phyloP scores from a whole-genome alignment of 306 rosid species.

The Casuarina glauca region DNA sequence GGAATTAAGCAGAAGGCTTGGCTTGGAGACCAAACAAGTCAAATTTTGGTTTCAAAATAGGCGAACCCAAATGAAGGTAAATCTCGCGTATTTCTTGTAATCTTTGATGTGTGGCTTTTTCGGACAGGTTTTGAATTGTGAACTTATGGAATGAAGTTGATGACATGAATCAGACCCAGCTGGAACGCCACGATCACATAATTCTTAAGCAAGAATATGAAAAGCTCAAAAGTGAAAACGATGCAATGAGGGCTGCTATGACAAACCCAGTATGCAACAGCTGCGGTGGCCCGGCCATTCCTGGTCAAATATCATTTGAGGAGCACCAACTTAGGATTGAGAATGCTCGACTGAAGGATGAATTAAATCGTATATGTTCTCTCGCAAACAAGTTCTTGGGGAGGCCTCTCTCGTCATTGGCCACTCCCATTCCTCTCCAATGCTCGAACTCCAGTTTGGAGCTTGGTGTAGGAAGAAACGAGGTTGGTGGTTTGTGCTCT shows the following conservation, averaged over 20 bases:
- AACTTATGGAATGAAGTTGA: conserved; percentile 15
- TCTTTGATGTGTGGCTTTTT: conserved; percentile 3
- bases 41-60: conserved; percentile 97
- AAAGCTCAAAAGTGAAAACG: conserved; percentile 79
- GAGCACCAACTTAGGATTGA: conserved; percentile 79
- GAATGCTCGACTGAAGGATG: conserved; percentile 78
- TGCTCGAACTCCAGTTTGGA: conserved; percentile 50
- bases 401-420: conserved; percentile 53
- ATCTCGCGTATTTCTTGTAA: conserved; percentile 1
- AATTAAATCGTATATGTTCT: conserved; percentile 54
- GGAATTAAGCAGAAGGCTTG: conserved; percentile 70
- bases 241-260: conserved; percentile 66
- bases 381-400: conserved; percentile 70
- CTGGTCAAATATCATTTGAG: conserved; percentile 69
- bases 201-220: conserved; percentile 83
- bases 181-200: conserved; percentile 88
- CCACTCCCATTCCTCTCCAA: conserved; percentile 31
- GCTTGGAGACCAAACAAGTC: conserved; percentile 79
- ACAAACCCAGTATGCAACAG: conserved; percentile 62
- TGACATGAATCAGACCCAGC: conserved; percentile 62
- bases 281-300: conserved; percentile 88
- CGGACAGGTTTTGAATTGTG: background rate
- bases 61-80: conserved; percentile 92
- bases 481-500: conserved; percentile 43
- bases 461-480: conserved; percentile 68